Evolutionary conservation across 208 protist genomes (phyloP).

Genomic region (Trypanosoma rangeli): DNA sequence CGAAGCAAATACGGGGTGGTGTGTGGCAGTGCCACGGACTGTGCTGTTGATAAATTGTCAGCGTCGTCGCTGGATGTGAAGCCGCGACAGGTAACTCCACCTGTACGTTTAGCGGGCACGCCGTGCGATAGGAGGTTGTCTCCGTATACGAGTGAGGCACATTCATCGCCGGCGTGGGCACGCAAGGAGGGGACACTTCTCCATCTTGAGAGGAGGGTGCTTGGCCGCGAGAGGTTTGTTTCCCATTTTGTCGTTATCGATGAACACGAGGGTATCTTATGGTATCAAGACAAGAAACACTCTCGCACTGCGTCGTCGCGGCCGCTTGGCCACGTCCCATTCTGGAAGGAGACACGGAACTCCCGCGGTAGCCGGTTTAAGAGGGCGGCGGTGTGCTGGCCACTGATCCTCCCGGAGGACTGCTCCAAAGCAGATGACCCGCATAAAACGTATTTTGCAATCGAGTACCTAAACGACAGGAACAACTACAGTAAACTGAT

Average conservation of each 20-base stretch:
- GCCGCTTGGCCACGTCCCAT: conserved; percentile 40
- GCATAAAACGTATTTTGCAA: conserved; percentile 45
- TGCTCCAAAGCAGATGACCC: conserved; percentile 43
- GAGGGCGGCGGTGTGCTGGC: conserved; percentile 67
- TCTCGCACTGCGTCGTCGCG: conserved; percentile 7
- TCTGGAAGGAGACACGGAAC: conserved; percentile 55
- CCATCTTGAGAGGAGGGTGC: conserved; percentile 23
- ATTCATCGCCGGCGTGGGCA: not conserved
- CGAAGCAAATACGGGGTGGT: conserved; percentile 3
- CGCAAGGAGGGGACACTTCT: conserved; percentile 50
- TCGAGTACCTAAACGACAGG: conserved; percentile 49
- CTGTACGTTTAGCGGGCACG: not conserved
- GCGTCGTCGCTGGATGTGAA: not conserved
- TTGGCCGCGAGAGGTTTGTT: conserved; percentile 33
- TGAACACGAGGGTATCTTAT: conserved; percentile 39
- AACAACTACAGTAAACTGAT: conserved; percentile 36
- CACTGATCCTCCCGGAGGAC: conserved; percentile 57
- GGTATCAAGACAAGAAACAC: conserved; percentile 41
- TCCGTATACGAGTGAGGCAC: too few relatives aligned
- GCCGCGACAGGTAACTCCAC: not conserved
- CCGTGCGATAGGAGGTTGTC: not conserved
- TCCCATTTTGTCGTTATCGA: conserved; percentile 60
- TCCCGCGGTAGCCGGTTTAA: conserved; percentile 72
- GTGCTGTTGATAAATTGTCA: not conserved
- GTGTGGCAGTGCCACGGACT: conserved; percentile 1